phyloP scores from a whole-genome alignment of 2,329 filamentous ascomycete genomes.

The Alternaria brassicicola region DNA sequence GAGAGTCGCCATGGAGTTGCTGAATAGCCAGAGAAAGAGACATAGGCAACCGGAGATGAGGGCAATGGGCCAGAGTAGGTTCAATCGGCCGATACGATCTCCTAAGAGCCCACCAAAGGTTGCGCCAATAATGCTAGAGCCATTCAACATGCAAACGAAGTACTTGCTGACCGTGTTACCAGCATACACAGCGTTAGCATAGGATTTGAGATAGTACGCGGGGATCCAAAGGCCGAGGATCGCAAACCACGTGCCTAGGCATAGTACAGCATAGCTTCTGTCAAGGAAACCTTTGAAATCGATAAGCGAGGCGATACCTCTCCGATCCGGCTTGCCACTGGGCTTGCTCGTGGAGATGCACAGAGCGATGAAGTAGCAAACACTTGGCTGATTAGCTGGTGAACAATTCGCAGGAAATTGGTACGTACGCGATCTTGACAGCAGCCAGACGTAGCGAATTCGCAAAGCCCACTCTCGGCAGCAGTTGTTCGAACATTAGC shows the following conservation, averaged over 20 bases:
- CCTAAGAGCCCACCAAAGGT: constrained; percentile 58
- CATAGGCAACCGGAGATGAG: constrained; percentile 52
- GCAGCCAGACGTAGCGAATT: constrained; percentile 68
- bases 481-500: constrained; percentile 60
- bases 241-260: constrained; percentile 34
- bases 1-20: constrained; percentile 59
- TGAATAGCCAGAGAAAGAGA: constrained; percentile 62
- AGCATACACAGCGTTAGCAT: constrained; percentile 61
- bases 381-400: constrained; percentile 48
- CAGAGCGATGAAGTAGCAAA: constrained; percentile 52
- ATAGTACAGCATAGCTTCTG: constrained; percentile 40
- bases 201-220: constrained; percentile 57
- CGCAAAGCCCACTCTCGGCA: constrained; percentile 62
- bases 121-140: constrained; percentile 62
- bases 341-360: constrained; percentile 39
- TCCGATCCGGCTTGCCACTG: constrained; percentile 13
- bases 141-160: constrained; percentile 57
- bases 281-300: constrained; percentile 46
- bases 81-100: constrained; percentile 61
- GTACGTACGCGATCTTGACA: constrained; percentile 52
- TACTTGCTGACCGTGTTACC: constrained; percentile 52
- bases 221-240: constrained; percentile 42
- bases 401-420: too few species aligned
- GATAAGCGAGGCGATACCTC: constrained; percentile 32
- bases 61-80: constrained; percentile 60